phyloP scores from a whole-genome alignment of 2,329 filamentous ascomycete genomes.

The Escovopsis sp. region DNA sequence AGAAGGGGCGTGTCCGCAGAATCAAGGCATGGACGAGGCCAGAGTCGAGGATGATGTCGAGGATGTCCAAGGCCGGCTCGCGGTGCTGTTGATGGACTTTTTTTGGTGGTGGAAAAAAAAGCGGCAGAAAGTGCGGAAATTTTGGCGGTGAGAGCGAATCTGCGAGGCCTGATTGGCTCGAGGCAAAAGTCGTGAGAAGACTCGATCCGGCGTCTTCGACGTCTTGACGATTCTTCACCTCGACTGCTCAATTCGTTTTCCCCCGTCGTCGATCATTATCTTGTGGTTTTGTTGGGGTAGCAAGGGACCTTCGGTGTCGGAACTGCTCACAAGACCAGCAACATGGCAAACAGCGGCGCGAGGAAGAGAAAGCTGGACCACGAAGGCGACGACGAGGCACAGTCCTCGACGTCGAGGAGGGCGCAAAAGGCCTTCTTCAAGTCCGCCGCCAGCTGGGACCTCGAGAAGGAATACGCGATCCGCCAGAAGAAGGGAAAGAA shows the following conservation, averaged over 20 bases:
- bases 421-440: conserved; percentile 53
- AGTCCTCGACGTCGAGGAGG: conserved; percentile 18
- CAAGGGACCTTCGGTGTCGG: too few relatives aligned
- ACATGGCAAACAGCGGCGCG: conserved; percentile 32
- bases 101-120: background rate
- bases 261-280: too few relatives aligned
- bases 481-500: conserved; percentile 67
- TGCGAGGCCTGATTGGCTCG: conserved; percentile 10
- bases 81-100: conserved; percentile 1
- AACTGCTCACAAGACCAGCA: background rate
- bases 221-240: too few relatives aligned
- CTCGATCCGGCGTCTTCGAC: conserved; percentile 2
- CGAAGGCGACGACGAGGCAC: conserved; percentile 29
- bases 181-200: too few relatives aligned
- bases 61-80: background rate
- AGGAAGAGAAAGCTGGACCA: conserved; percentile 46
- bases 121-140: conserved; percentile 21
- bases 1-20: conserved; percentile 3
- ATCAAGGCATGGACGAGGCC: background rate
- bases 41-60: conserved; percentile 1
- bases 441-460: conserved; percentile 68
- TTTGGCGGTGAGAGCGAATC: conserved; percentile 21
- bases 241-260: too few relatives aligned
- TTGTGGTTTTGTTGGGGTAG: too few relatives aligned
- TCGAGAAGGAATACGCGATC: conserved; percentile 83